Evolutionary conservation across 179 eudicot species (phyloP), one percentile per base, ranked within the genome.

Genomic region (Actinidia arguta): DNA sequence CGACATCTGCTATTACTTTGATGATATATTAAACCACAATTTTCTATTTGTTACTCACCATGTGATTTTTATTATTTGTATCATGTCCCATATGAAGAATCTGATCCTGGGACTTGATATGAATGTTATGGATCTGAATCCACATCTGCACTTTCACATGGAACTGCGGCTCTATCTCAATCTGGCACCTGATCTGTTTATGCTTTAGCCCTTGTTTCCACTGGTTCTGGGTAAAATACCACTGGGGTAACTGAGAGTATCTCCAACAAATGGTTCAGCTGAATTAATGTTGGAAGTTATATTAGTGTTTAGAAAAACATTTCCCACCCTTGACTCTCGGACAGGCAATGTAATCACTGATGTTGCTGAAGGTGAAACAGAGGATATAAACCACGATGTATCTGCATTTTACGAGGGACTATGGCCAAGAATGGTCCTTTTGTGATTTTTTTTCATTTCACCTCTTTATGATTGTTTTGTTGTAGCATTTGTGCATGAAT

Each of bases 391-490:
- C 80, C 93, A 92, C 13, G 98, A 97, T 39, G 98, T 95, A 8
- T 80, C 89, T 82, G 98, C 98, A 4, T 95, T 95, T 82, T 96
- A 95, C 69, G 97, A 95, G 81, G 98, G 98, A 18, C 98, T 97
- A 62, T 95, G 98, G 98, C 98, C 98, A 46, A 93, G 72, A 88
- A 95, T 95, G 98, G 91, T 6, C 92, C 98, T 83, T 95, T 93
- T 86, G 97, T 95, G 84, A 50, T 52, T 25, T 50, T 17, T 13
- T 7, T 52, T 64, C 24, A 6, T 27, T 22, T 62, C 24, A n/a
- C 31, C 64, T n/a, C n/a, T n/a, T n/a, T n/a, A 25, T 27, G 72
- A 62, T n/a, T 36, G 4, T 16, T 78, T 25, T 56, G 14, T 55
- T 48, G 44, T 4, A 20, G 31, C 54, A 22, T 48, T 51, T 73